These are phyloP conservation scores for Datura wrightii DNA, from an alignment of 257 asterid species.

Conservation along the genomic window DNA sequence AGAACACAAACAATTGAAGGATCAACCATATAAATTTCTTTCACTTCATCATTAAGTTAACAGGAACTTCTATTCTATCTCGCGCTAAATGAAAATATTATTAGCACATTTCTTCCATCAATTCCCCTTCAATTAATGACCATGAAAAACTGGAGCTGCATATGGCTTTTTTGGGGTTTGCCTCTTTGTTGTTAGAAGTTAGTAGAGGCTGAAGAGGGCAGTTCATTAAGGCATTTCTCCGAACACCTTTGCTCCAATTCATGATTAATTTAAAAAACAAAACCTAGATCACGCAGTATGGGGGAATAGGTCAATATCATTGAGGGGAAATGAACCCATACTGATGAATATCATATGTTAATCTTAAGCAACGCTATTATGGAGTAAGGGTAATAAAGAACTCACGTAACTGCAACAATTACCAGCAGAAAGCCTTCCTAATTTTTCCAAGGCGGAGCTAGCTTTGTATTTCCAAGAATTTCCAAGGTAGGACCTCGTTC, in stretches of 20 bases:
- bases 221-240: slow-evolving; percentile 4
- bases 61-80: not conserved
- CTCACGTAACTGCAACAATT: slow-evolving; percentile 81
- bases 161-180: not conserved
- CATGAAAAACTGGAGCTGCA: not conserved
- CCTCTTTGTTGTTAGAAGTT: not conserved
- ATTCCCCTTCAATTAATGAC: not conserved
- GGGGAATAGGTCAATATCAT: not conserved
- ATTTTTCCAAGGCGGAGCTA: no score
- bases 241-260: slow-evolving; percentile 25
- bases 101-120: not conserved
- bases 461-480: no score
- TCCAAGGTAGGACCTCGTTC: no score
- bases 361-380: not conserved
- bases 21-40: not conserved
- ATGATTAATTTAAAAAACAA: not conserved
- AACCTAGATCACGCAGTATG: not conserved
- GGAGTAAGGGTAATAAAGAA: not conserved
- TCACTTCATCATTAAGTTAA: not conserved
- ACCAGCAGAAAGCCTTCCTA: slow-evolving; percentile 57
- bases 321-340: not conserved
- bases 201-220: not conserved
- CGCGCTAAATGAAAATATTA: not conserved
- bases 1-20: no score
- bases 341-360: not conserved